These are phyloP conservation scores for Ambrosia artemisiifolia DNA, from an alignment of 129 eudicot species.

Conservation along the genomic window DNA sequence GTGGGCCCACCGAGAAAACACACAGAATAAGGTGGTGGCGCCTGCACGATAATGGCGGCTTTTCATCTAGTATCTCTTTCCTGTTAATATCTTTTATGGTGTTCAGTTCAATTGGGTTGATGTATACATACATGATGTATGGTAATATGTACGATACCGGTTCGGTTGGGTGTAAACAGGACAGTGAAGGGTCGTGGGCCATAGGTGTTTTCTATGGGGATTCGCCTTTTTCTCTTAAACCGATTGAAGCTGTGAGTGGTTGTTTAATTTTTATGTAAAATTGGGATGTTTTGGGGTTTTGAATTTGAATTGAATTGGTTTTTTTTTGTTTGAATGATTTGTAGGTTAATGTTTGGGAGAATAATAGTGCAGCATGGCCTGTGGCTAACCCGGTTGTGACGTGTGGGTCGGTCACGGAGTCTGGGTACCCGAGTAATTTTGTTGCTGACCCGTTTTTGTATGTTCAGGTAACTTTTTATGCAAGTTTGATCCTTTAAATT, in stretches of 20 bases:
- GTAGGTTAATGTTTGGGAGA: constrained; percentile 70
- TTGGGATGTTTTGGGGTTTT: neutral
- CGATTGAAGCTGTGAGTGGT: constrained; percentile 69
- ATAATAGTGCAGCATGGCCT: constrained; percentile 80
- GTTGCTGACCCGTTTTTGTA: constrained; percentile 96
- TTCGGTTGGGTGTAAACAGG: constrained; percentile 55
- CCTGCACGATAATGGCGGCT: constrained; percentile 34
- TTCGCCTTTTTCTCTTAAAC: constrained; percentile 77
- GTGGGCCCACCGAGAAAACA: constrained; percentile 35
- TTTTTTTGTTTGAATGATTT: constrained; percentile 7
- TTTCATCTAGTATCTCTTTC: constrained; percentile 26
- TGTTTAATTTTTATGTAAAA: neutral
- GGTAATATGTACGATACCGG: neutral
- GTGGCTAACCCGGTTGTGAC: constrained; percentile 90
- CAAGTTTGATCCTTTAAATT: neutral
- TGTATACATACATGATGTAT: constrained; percentile 26
- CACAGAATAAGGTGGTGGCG: constrained; percentile 35
- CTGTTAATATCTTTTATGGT: constrained; percentile 26
- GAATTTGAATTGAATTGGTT: neutral
- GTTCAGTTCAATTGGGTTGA: constrained; percentile 27
- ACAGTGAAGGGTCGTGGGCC: constrained; percentile 87
- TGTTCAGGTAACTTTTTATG: constrained; percentile 44
- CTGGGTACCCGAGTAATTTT: constrained; percentile 82
- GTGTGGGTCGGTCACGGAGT: constrained; percentile 68
- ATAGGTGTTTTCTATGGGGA: constrained; percentile 81